phyloP scores from a whole-genome alignment of 1,284 basidiomycete genomes.

The Cerrena zonata region DNA sequence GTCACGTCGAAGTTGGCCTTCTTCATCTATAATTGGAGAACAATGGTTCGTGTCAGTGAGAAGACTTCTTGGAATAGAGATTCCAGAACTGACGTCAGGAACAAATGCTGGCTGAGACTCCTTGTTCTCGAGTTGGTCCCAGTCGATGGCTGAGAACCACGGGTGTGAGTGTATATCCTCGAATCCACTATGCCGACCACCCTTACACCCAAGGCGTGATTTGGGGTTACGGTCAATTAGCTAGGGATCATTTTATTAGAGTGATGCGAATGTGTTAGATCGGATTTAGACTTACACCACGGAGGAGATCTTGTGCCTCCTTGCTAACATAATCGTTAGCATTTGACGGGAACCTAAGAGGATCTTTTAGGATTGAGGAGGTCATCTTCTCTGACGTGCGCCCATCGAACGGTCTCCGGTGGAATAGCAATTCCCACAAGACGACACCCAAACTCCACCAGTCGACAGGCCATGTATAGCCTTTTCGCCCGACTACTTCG shows the following conservation, averaged over 20 bases:
- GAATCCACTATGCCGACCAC: slow-evolving; percentile 54
- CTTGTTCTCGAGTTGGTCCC: slow-evolving; percentile 74
- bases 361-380: slow-evolving; percentile 70
- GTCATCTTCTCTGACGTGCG: slow-evolving; percentile 81
- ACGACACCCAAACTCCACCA: slow-evolving; percentile 94
- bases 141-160: slow-evolving; percentile 82
- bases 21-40: slow-evolving; percentile 64
- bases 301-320: slow-evolving; percentile 34
- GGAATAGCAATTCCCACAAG: slow-evolving; percentile 85
- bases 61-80: slow-evolving; percentile 1
- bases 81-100: slow-evolving; percentile 67
- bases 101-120: slow-evolving; percentile 79
- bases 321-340: slow-evolving; percentile 34
- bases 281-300: slow-evolving; percentile 39
- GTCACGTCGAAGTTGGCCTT: slow-evolving; percentile 96
- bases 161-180: slow-evolving; percentile 76
- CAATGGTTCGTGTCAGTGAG: slow-evolving; percentile 13
- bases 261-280: slow-evolving; percentile 5
- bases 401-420: slow-evolving; percentile 84
- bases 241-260: slow-evolving; percentile 38
- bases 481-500: slow-evolving; percentile 73
- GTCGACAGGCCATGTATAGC: slow-evolving; percentile 86
- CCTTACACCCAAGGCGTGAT: slow-evolving; percentile 77
- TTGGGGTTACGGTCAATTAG: slow-evolving; percentile 80
- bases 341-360: slow-evolving; percentile 59